Evolutionary conservation across 2,329 filamentous ascomycete genomes (phyloP), one percentile per base, ranked within the genome.

Genomic region (Trichoderma hamatum): DNA sequence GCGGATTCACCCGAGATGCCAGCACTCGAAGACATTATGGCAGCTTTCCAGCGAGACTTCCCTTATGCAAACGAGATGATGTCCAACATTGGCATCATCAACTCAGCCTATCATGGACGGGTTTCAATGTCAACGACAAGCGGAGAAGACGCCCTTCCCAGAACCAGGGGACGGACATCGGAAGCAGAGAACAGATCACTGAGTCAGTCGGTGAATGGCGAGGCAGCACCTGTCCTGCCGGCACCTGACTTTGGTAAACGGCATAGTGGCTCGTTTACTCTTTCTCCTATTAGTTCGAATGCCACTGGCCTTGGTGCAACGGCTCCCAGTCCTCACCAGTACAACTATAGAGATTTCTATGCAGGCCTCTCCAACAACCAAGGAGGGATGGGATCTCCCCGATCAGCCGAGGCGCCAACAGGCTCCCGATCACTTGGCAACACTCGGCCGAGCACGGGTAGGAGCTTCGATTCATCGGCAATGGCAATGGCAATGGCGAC

Each of bases 1-100:
- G 89, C 90, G 39, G 88, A 91, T 65, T 84, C 84, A 59, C 73
- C 76, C 24, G 83, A 90, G 61, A 86, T 89, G 9, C 88, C 90
- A 16, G 90, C 92, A 63, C 78, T 94, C 21, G 81, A 88, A 52
- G 90, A 95, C 56, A 92, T 98, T 66, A 84, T 94, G 70, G 86
- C 88, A 49, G 88, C 90, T 13, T 98, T 97, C 84, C 86, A 89
- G 63, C 87, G 88, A 19, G 94, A 97, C 75, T 96, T 92, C 78
- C 89, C 87, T 28, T 90, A 91, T 74, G 88, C 92, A 63, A 91
- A 96, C 73, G 89, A 90, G 32, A 87, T 90, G 72, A 84, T 94
- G 24, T 84, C 88, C 72, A 87, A 86, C 59, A 86, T 97, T 56
- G 88, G 89, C 21, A 92, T 97, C 68, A 87, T 94, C 79, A 97